phyloP scores from a whole-genome alignment of 345 rosid species.

The Arabidopsis arenosa region DNA sequence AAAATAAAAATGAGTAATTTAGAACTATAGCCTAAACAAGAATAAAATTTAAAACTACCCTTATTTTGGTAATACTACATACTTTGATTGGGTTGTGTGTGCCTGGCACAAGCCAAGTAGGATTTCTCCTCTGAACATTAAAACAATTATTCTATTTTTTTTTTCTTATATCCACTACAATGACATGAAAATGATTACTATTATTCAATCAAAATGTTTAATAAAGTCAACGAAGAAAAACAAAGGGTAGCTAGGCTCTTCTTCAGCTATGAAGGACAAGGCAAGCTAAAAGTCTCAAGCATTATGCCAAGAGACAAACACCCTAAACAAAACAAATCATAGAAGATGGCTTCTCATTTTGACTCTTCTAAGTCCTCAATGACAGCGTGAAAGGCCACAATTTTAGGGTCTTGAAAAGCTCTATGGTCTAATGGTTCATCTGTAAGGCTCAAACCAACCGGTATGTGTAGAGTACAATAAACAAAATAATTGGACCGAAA shows the following conservation, averaged over 20 bases:
- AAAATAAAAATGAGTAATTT: background rate
- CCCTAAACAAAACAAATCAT: slow-evolving; percentile 16
- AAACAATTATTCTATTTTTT: background rate
- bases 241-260: slow-evolving; percentile 18
- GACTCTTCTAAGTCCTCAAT: slow-evolving; percentile 38
- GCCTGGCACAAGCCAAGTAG: slow-evolving; percentile 4
- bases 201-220: background rate
- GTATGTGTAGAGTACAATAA: slow-evolving; percentile 35
- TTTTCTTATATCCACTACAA: background rate
- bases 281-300: slow-evolving; percentile 26
- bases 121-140: slow-evolving; percentile 16
- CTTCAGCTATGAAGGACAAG: slow-evolving; percentile 23
- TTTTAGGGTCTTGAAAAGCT: slow-evolving; percentile 24
- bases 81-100: slow-evolving; percentile 15
- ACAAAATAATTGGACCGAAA: background rate
- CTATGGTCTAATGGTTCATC: slow-evolving; percentile 6
- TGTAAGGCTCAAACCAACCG: slow-evolving; percentile 20
- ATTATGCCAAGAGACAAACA: slow-evolving; percentile 39
- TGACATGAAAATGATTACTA: background rate
- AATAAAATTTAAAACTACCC: too few relatives aligned
- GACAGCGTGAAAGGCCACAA: slow-evolving; percentile 34
- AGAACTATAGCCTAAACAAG: background rate
- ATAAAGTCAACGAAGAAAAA: slow-evolving; percentile 35
- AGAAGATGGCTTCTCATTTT: slow-evolving; percentile 22
- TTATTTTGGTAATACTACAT: background rate